Evolutionary conservation across 257 asterid genomes (phyloP).

Genomic region (Verbena officinalis): DNA sequence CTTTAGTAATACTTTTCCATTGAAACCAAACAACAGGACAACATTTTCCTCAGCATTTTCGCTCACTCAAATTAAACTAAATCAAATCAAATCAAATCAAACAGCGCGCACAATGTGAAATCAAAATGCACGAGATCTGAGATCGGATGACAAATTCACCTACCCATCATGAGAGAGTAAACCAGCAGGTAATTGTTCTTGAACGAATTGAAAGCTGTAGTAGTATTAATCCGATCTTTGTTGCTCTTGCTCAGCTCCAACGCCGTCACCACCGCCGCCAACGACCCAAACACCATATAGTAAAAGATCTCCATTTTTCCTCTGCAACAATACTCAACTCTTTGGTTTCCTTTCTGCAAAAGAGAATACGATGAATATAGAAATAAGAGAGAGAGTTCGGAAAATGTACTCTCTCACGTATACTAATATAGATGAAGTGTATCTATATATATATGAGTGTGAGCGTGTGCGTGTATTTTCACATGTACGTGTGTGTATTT

Average conservation of each 20-base stretch:
- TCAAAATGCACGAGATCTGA: conserved; percentile 38
- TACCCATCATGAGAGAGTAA: conserved; percentile 83
- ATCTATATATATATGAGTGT: neutral
- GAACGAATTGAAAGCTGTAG: conserved; percentile 59
- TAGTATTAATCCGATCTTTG: conserved; percentile 64
- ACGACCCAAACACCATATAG: conserved; percentile 59
- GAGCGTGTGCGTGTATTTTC: neutral
- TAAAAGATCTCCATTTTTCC: conserved; percentile 61
- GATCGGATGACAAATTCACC: conserved; percentile 30
- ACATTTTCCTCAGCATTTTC: conserved; percentile 11
- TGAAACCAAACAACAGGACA: neutral
- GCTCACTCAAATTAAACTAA: conserved; percentile 20
- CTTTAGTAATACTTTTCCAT: neutral
- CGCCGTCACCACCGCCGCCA: conserved; percentile 58
- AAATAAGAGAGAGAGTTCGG: conserved; percentile 16
- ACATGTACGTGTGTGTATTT: neutral
- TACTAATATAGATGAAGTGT: neutral
- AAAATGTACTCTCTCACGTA: conserved; percentile 15
- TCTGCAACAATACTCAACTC: conserved; percentile 20
- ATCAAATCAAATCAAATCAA: conserved; percentile 24
- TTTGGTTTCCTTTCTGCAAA: conserved; percentile 1
- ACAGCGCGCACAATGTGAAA: conserved; percentile 15
- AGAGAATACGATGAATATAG: conserved; percentile 6
- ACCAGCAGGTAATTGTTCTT: conserved; percentile 69
- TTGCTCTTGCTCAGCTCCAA: conserved; percentile 63